phyloP scores from a whole-genome alignment of 2,329 filamentous ascomycete genomes.

The Aspergillus sp. region DNA sequence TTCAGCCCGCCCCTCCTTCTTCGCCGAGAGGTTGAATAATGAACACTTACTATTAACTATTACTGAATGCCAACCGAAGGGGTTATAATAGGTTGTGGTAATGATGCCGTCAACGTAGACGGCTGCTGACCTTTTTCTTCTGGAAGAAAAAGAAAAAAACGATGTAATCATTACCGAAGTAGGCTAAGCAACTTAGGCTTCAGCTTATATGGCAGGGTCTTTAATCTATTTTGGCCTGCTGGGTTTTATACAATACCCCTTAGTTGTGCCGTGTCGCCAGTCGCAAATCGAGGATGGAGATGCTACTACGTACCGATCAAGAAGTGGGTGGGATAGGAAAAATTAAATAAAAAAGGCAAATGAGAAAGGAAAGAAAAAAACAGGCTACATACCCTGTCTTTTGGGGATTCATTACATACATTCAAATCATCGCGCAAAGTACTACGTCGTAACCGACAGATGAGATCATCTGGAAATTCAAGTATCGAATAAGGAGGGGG shows the following conservation, averaged over 20 bases:
- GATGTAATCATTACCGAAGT: constrained; percentile 1
- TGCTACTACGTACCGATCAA: too few relatives aligned
- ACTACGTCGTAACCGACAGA: constrained; percentile 3
- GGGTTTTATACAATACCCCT: background rate
- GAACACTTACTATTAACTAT: background rate
- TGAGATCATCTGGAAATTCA: constrained; percentile 10
- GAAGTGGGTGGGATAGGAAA: background rate
- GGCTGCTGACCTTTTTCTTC: background rate
- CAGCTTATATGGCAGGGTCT: background rate
- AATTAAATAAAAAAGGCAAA: background rate
- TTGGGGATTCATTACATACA: background rate
- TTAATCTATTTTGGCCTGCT: background rate
- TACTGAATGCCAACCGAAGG: background rate
- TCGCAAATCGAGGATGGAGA: too few relatives aligned
- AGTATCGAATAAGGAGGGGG: background rate
- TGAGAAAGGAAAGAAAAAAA: background rate
- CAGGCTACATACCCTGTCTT: constrained; percentile 11
- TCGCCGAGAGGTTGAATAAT: background rate
- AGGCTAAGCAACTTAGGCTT: background rate
- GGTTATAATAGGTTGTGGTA: too few relatives aligned
- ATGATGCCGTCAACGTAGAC: background rate
- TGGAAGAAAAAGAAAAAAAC: background rate
- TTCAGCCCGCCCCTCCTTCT: background rate
- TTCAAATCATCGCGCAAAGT: background rate
- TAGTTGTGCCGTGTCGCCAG: background rate